Evolutionary conservation across 2,329 filamentous ascomycete genomes (phyloP).

Genomic region (Stromatinia cepivora): DNA sequence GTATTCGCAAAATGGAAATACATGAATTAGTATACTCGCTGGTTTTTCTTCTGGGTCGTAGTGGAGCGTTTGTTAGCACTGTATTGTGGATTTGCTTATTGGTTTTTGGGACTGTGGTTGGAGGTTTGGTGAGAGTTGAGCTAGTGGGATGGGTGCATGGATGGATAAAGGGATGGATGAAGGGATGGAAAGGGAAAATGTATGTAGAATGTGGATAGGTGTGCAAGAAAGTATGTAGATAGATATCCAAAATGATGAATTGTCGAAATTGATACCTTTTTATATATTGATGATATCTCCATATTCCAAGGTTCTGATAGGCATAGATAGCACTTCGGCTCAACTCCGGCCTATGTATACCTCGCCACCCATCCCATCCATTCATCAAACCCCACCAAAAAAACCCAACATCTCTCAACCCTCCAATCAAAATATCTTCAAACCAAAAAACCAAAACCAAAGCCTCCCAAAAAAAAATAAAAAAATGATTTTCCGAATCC

Average conservation of each 20-base stretch:
- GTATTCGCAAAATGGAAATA: background rate
- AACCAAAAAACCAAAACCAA: too few species aligned
- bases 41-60: background rate
- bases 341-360: too few species aligned
- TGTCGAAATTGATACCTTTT: background rate
- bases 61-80: background rate
- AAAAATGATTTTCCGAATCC: slow-evolving; percentile 10
- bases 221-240: background rate
- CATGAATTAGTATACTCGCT: background rate
- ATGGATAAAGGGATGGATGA: background rate
- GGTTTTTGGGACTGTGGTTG: background rate
- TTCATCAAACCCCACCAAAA: too few species aligned
- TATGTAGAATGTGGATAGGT: background rate
- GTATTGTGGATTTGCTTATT: background rate
- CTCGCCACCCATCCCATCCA: too few species aligned
- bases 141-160: too few species aligned
- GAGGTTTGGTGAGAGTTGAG: background rate
- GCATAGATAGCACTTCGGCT: background rate
- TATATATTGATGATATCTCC: background rate
- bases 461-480: background rate
- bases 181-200: background rate
- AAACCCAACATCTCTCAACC: too few species aligned
- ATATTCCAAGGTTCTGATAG: background rate
- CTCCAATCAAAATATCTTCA: too few species aligned
- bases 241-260: slow-evolving; percentile 1